Percentiles rank a stretch among this genome's conserved stretches.
Conservation (phyloP, 2,329 filamentous ascomycete species). For the Talaromyces sp. region DNA sequence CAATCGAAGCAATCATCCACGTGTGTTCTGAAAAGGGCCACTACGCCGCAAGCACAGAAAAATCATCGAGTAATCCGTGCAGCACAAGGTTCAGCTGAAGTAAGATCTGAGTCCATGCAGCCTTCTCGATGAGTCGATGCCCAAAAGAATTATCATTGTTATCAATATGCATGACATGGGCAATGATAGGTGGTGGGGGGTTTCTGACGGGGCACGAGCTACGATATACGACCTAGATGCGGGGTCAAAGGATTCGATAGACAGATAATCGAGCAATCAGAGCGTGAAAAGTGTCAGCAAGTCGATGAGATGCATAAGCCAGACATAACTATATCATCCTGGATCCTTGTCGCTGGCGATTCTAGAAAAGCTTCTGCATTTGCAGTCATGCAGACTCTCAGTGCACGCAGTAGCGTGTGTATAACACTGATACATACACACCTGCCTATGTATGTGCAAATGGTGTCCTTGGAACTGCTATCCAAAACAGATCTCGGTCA, state of each 20-base stretch:
- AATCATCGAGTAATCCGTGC: neutral
- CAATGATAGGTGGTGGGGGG: neutral
- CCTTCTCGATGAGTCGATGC: neutral
- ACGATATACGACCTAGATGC: neutral
- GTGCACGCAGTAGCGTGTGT: neutral
- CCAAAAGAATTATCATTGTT: neutral
- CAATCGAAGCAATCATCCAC: neutral
- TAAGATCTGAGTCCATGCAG: slow-evolving; percentile 8
- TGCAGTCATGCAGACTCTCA: neutral
- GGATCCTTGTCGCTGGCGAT: neutral
- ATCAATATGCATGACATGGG: neutral
- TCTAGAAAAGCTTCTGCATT: neutral
- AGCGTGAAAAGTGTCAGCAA: slow-evolving; percentile 2
- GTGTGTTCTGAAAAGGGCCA: neutral
- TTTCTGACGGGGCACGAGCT: neutral
- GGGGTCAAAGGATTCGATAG: neutral
- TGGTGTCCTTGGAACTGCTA: neutral
- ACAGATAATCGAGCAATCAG: neutral
- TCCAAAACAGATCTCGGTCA: neutral
- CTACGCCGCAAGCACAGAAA: neutral
- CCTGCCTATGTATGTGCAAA: neutral
- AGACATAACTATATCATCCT: neutral
- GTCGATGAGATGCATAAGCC: neutral
- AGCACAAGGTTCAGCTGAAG: neutral
- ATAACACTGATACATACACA: neutral